Conservation (phyloP, 1,139 yeast genomes). For the Neolecta irregularis region DNA sequence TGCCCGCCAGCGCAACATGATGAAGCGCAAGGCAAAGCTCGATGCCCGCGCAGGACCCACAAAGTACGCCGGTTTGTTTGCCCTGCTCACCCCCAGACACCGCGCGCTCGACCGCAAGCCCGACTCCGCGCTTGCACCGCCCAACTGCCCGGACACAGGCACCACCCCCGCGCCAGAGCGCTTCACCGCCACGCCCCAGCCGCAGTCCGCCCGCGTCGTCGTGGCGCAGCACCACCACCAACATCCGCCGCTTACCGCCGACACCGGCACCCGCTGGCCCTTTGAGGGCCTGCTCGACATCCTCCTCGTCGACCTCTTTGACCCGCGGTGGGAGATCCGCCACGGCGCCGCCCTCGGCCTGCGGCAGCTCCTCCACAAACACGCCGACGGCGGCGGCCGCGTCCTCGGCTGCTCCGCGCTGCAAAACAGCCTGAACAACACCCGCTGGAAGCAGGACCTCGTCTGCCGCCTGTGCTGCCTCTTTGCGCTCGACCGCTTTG, state of each 20-base stretch:
- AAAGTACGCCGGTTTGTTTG: slow-evolving; percentile 21
- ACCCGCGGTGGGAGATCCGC: slow-evolving; percentile 84
- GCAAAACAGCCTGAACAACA: slow-evolving; percentile 54
- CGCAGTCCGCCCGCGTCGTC: slow-evolving; percentile 67
- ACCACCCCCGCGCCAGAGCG: slow-evolving; percentile 12
- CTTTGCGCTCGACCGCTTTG: slow-evolving; percentile 87
- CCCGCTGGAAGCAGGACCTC: slow-evolving; percentile 66
- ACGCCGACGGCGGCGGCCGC: slow-evolving; percentile 79
- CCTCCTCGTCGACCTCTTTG: slow-evolving; percentile 61
- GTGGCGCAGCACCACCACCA: slow-evolving; percentile 64
- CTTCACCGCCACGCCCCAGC: slow-evolving; percentile 57
- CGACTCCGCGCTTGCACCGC: background rate
- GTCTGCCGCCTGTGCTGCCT: slow-evolving; percentile 74
- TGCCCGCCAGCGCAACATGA: slow-evolving; percentile 86
- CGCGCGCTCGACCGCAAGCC: background rate
- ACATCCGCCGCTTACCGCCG: slow-evolving; percentile 50
- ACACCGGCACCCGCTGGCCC: slow-evolving; percentile 78
- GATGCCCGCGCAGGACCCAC: slow-evolving; percentile 48
- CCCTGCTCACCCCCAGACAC: background rate
- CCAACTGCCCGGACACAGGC: background rate
- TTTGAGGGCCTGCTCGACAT: slow-evolving; percentile 94
- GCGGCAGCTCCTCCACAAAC: slow-evolving; percentile 70
- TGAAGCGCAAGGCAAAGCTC: slow-evolving; percentile 75
- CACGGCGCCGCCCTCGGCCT: slow-evolving; percentile 94
- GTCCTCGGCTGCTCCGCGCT: slow-evolving; percentile 42